Percentiles rank a stretch among this genome's conserved stretches.
phyloP scores from a whole-genome alignment of 2,329 filamentous ascomycete species.

The Calonectria multiphialidica region DNA sequence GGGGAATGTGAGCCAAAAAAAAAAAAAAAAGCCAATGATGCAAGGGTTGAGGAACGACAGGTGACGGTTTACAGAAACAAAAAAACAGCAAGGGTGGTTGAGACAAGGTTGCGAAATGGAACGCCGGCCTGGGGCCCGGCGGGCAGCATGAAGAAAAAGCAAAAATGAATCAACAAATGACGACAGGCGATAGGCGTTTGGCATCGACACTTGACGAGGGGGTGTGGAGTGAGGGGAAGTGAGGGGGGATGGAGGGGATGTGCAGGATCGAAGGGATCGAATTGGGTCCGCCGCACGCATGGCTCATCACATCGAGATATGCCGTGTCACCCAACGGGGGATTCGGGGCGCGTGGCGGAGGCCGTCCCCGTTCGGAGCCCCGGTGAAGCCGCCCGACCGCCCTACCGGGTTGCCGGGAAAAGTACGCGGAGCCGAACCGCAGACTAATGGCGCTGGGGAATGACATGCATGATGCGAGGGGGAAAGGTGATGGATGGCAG shows the following conservation, averaged over 20 bases:
- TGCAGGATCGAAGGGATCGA: slow-evolving; percentile 10
- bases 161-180: neutral
- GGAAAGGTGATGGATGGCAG: neutral
- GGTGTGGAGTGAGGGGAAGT: slow-evolving; percentile 1
- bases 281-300: slow-evolving; percentile 1
- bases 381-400: neutral
- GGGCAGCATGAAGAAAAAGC: neutral
- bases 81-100: slow-evolving; percentile 1
- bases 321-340: slow-evolving; percentile 11
- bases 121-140: neutral
- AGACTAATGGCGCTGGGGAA: neutral
- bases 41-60: neutral
- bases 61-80: neutral
- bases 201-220: neutral
- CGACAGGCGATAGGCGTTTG: slow-evolving; percentile 4
- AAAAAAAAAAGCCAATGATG: neutral
- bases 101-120: neutral
- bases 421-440: slow-evolving; percentile 10
- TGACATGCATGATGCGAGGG: slow-evolving; percentile 19
- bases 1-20: neutral
- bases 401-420: slow-evolving; percentile 14
- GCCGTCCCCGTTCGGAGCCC: slow-evolving; percentile 11
- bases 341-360: neutral
- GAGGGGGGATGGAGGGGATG: slow-evolving; percentile 3
- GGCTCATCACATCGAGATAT: slow-evolving; percentile 11